Conservation (phyloP, 441 rosid genomes). For the Cnidoscolus chayamansa region DNA sequence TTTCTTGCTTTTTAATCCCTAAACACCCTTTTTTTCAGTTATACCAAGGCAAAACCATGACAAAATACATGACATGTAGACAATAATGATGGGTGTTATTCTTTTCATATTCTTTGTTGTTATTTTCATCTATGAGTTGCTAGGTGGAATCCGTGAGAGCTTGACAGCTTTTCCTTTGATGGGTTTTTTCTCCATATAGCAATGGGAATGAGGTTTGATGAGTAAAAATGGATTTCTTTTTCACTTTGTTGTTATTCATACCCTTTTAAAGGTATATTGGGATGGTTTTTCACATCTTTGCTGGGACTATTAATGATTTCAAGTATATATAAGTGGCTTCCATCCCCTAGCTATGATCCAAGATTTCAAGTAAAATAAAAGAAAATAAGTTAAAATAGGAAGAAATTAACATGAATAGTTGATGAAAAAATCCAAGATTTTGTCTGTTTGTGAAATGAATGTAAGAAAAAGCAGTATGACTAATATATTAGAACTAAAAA, state of each 20-base stretch:
- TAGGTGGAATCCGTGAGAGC: neutral
- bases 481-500: neutral
- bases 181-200: neutral
- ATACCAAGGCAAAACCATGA: conserved; percentile 14
- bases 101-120: neutral
- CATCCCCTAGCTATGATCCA: too few relatives aligned
- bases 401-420: too few relatives aligned
- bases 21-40: conserved; percentile 17
- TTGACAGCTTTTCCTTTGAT: neutral
- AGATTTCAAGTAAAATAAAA: too few relatives aligned
- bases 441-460: conserved; percentile 1
- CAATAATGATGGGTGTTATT: neutral
- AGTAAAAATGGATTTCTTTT: conserved; percentile 2
- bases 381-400: too few relatives aligned
- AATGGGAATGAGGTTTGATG: neutral
- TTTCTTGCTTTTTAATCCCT: neutral
- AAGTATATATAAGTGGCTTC: too few relatives aligned
- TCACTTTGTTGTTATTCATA: neutral
- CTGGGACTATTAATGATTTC: too few relatives aligned
- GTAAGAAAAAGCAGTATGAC: neutral
- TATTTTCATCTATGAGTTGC: neutral
- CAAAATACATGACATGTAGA: conserved; percentile 21
- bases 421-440: neutral
- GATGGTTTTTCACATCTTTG: too few relatives aligned
- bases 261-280: too few relatives aligned